Base-by-base conservation (phyloP, 495 filamentous ascomycete genomes). In the Xylaria longipes region DNA sequence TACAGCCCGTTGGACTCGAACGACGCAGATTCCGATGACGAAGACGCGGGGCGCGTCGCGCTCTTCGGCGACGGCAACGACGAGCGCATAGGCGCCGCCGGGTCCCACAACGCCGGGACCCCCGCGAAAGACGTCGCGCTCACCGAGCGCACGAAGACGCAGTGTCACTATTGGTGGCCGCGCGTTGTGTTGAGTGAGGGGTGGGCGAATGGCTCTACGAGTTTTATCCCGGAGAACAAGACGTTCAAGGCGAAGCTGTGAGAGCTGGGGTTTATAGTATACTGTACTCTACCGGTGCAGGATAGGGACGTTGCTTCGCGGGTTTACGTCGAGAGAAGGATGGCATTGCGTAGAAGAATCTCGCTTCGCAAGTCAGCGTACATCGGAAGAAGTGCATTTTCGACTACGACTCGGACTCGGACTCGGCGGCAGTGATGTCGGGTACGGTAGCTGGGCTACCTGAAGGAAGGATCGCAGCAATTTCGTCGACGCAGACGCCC, bases 11-110 rank as follows among this genome's bases (percentile, higher is more conserved):
- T 79, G 41, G 33, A 35, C 11, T 63, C 68, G 7, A 66, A 54
- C 20, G 65, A 74, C 39, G 82, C 82, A 27, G 65, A 46, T 5
- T 70, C 72, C 2, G 66, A 60, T n/a, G 45, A 50, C 8, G 68
- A 73, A 25, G 82, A 81, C 33, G 65, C 60, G 5, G 82, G 80
- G 6, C 68, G 62, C 39, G 71, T 88, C 2, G 77, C 88, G 74
- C 80, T 89, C 0, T 90, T 92, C 76, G 89, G 90, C 20, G 81
- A 89, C 67, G 89, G 86, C 3, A 91, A 91, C 76, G 84, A 91
- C 66, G 89, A 91, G 77, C 73, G 85, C 8, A 71, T 76, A 67
- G 76, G 77, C 15, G 14, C 57, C 0, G 81, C 81, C 15, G 86
- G 85, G 2, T 82, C 82, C 15, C 73, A 58, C 7, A 68, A 76